Evolutionary conservation across 1,284 basidiomycete genomes (phyloP), one percentile per base, ranked within the genome.

Genomic region (Apiotrichum gracile): DNA sequence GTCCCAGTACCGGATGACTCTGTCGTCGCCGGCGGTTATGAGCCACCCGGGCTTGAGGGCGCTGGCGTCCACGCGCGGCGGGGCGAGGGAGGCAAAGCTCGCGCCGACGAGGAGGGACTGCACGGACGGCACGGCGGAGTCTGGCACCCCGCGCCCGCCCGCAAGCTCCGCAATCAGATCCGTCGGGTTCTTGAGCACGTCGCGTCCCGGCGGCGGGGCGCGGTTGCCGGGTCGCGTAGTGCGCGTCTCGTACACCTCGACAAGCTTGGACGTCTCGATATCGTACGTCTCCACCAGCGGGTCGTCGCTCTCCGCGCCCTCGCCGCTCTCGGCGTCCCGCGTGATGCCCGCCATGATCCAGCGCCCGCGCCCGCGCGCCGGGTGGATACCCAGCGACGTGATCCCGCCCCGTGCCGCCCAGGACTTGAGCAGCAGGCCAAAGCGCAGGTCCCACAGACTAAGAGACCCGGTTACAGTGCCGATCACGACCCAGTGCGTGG

Each of bases 401-500:
- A 84, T 78, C 12, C 79, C 78, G n/a, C 83, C 84, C 7, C 61
- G 47, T 1, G 85, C 84, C 59, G 84, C 82, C 93, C 93, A 97
- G 47, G 84, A 87, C 68, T 87, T 86, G 62, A 97, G 77, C 7
- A 88, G 76, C n/a, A 97, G 77, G 0, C 91, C 90, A 62, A 97
- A 97, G 3, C 94, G 84, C 47, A 92, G 81, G 75, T 98, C 94
- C 92, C 93, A 97, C 1, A 97, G 79, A 4, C 85, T 84, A 8
- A 97, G 76, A 10, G 85, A 81, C 5, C 94, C 94, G 1, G 82
- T 82, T 3, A 86, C 83, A 1, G 93, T 94, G 2, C 91, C 93
- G 27, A 88, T 84, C 7, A 94, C 78, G 33, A 92, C 78, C 94
- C 94, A 97, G 5, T 87, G 82, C 25, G 82, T 82, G 61, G 86